Conservation (phyloP, 2,329 filamentous ascomycete species). For the Phyllosticta citribraziliensis region DNA sequence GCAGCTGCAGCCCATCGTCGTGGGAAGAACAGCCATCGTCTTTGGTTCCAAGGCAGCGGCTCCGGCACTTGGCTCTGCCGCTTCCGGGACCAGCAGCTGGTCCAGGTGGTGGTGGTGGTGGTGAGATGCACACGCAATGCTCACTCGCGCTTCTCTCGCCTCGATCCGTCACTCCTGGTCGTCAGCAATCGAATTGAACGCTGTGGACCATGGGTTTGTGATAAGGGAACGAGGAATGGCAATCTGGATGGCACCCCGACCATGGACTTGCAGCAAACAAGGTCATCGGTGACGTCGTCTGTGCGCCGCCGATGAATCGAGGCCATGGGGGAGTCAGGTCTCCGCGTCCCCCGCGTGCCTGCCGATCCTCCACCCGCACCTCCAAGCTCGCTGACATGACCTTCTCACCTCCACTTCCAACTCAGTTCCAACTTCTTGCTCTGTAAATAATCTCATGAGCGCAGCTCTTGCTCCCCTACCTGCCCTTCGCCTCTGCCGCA, state of each 20-base stretch:
- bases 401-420: not conserved
- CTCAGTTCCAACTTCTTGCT: not conserved
- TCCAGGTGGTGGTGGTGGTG: not conserved
- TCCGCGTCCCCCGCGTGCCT: conserved; percentile 8
- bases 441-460: not conserved
- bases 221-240: not conserved
- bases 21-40: not conserved
- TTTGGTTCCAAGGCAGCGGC: not conserved
- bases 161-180: not conserved
- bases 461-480: not conserved
- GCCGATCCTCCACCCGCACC: conserved; percentile 8
- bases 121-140: not conserved
- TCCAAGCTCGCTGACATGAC: not conserved
- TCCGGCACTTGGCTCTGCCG: not conserved
- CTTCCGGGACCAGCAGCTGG: not conserved
- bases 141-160: not conserved
- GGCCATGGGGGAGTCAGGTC: not conserved
- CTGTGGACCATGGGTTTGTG: not conserved
- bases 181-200: not conserved
- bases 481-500: not conserved
- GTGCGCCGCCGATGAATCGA: conserved; percentile 2
- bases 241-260: too few relatives aligned
- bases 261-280: not conserved
- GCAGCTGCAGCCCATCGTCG: not conserved
- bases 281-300: not conserved